Percentiles rank a stretch among this genome's conserved stretches.
Evolutionary conservation across 2,329 filamentous ascomycete species (phyloP).

Genomic region (Ceratocystis ficicola): DNA sequence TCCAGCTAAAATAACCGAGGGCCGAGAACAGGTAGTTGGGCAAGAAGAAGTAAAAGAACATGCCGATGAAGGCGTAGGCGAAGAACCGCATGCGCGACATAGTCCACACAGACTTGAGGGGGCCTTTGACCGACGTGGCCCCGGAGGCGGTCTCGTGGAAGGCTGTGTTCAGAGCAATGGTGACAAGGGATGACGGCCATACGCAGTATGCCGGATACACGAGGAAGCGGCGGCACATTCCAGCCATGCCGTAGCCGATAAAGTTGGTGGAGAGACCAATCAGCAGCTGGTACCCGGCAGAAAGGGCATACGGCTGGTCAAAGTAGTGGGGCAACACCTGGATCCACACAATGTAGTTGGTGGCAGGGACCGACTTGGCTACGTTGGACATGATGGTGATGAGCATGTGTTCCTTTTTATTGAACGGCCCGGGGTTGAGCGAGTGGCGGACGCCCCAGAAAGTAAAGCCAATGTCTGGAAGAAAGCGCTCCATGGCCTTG

Average conservation of each 20-base stretch:
- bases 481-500: conserved; percentile 33
- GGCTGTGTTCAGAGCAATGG: conserved; percentile 38
- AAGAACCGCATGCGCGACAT: conserved; percentile 40
- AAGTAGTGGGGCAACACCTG: conserved; percentile 40
- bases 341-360: conserved; percentile 39
- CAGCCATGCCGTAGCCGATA: conserved; percentile 45
- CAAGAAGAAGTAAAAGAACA: conserved; percentile 45
- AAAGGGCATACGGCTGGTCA: conserved; percentile 38
- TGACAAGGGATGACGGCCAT: conserved; percentile 42
- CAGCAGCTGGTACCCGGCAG: conserved; percentile 39
- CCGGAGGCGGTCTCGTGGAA: conserved; percentile 35
- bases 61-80: conserved; percentile 32
- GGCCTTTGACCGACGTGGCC: conserved; percentile 26
- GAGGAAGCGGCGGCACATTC: conserved; percentile 38
- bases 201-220: conserved; percentile 42
- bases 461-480: conserved; percentile 37
- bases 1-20: conserved; percentile 40
- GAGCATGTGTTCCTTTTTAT: conserved; percentile 45
- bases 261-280: conserved; percentile 41
- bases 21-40: conserved; percentile 41
- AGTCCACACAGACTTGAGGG: conserved; percentile 31
- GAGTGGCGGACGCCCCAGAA: conserved; percentile 27
- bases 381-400: conserved; percentile 46
- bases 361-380: conserved; percentile 37
- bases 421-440: conserved; percentile 41